phyloP scores from a whole-genome alignment of 2,329 filamentous ascomycete genomes.

The Claviceps purpurea region DNA sequence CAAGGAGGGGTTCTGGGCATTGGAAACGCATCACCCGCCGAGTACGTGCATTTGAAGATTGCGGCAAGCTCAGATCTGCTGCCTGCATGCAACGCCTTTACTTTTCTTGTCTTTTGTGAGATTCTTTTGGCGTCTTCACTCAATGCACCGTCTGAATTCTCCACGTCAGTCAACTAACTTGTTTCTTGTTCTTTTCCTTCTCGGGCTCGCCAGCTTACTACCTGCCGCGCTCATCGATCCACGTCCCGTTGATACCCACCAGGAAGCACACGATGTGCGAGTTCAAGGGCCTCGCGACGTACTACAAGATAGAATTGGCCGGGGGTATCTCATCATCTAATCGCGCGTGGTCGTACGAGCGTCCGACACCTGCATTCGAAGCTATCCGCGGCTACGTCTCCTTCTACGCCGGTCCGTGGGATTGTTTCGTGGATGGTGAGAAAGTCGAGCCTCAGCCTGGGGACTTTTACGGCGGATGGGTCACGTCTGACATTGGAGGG shows the following conservation, averaged over 20 bases:
- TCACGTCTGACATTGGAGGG: conserved; percentile 45
- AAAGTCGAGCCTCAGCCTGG: conserved; percentile 44
- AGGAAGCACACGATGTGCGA: conserved; percentile 37
- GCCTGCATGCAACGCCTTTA: too few relatives aligned
- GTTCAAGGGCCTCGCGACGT: conserved; percentile 48
- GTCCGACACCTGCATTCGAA: conserved; percentile 37
- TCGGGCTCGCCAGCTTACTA: conserved; percentile 37
- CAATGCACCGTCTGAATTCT: not conserved
- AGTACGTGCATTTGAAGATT: conserved; percentile 25
- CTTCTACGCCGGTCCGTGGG: conserved; percentile 49
- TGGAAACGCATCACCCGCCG: conserved; percentile 50
- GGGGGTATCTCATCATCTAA: conserved; percentile 29
- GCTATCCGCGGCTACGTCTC: conserved; percentile 41
- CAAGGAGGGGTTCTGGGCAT: conserved; percentile 44
- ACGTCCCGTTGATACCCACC: conserved; percentile 32
- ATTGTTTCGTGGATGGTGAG: conserved; percentile 49
- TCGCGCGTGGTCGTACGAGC: conserved; percentile 46
- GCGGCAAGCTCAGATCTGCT: too few relatives aligned
- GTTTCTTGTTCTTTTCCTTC: not conserved
- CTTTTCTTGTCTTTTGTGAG: not conserved
- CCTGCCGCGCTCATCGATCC: conserved; percentile 37
- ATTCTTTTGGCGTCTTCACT: not conserved
- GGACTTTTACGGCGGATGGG: conserved; percentile 53
- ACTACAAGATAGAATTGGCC: conserved; percentile 35
- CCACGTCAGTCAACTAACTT: not conserved